Conservation (phyloP, 305 asterid species). For the Fraxinus angustifolia region DNA sequence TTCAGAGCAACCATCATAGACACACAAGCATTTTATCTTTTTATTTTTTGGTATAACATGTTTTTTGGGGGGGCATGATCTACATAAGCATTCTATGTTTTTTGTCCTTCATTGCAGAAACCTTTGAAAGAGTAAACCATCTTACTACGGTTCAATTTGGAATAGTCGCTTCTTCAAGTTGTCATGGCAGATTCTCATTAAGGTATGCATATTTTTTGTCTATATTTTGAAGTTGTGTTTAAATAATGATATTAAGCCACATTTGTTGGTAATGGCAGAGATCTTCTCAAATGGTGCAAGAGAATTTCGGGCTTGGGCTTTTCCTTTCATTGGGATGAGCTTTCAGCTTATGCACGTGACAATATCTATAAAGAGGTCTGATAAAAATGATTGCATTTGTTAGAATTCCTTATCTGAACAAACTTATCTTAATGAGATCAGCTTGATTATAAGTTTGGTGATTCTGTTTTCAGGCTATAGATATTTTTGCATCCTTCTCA, state of each 20-base stretch:
- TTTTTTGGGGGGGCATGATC: neutral
- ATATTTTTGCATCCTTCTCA: conserved; percentile 78
- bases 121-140: conserved; percentile 59
- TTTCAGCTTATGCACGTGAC: conserved; percentile 45
- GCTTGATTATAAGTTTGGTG: conserved; percentile 16
- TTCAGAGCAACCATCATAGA: neutral
- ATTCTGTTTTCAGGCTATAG: conserved; percentile 68
- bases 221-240: conserved; percentile 6
- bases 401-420: conserved; percentile 7
- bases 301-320: conserved; percentile 57
- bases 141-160: conserved; percentile 51
- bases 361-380: conserved; percentile 73
- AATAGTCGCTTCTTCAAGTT: conserved; percentile 34
- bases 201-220: conserved; percentile 44
- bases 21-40: neutral
- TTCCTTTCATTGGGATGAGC: conserved; percentile 34
- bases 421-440: conserved; percentile 15
- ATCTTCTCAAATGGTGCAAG: conserved; percentile 89
- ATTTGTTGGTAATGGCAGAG: conserved; percentile 48
- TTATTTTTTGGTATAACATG: neutral
- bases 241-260: conserved; percentile 14
- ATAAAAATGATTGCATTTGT: conserved; percentile 10
- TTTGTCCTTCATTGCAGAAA: conserved; percentile 47
- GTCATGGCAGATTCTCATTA: conserved; percentile 67
- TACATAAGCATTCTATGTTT: conserved; percentile 1